A percentile compares a stretch with the other conserved stretches of the same genome.
Evolutionary conservation across 2,329 filamentous ascomycete genomes (phyloP).

Genomic region (Cryoendolithus antarcticus): DNA sequence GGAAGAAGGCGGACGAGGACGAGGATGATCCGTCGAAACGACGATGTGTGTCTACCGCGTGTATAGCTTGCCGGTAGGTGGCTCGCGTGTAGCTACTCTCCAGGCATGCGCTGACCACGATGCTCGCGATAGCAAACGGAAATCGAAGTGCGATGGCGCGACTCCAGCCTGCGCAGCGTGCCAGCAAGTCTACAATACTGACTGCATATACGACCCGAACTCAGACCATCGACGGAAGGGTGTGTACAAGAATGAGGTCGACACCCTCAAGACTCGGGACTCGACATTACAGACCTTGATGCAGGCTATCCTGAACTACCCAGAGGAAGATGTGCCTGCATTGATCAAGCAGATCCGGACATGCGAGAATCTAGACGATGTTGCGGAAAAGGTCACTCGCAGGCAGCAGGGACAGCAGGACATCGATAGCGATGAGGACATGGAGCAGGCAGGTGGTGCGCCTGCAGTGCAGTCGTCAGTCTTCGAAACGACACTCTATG

Average conservation of each 20-base stretch:
- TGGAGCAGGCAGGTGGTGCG: slow-evolving; percentile 24
- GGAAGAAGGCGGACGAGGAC: slow-evolving; percentile 13
- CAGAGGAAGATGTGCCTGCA: slow-evolving; percentile 71
- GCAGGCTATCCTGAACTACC: slow-evolving; percentile 81
- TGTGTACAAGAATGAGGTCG: slow-evolving; percentile 88
- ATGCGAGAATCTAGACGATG: slow-evolving; percentile 60
- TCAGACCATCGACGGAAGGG: slow-evolving; percentile 94
- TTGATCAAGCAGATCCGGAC: slow-evolving; percentile 80
- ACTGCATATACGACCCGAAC: slow-evolving; percentile 90
- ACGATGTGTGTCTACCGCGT: slow-evolving; percentile 27
- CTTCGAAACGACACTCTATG: slow-evolving; percentile 69
- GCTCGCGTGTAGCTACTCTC: neutral
- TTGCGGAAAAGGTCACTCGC: slow-evolving; percentile 47
- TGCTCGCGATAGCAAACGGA: slow-evolving; percentile 18
- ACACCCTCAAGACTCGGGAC: slow-evolving; percentile 73
- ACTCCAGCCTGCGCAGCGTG: slow-evolving; percentile 90
- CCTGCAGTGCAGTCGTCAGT: slow-evolving; percentile 11
- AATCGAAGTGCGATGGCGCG: slow-evolving; percentile 66
- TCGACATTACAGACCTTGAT: slow-evolving; percentile 86
- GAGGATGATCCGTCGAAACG: slow-evolving; percentile 31
- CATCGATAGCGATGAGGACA: slow-evolving; percentile 31
- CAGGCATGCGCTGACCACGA: neutral
- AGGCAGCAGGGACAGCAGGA: slow-evolving; percentile 38
- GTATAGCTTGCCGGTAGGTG: slow-evolving; percentile 21
- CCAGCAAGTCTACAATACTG: slow-evolving; percentile 78